Base-by-base conservation (phyloP, 192 early-diverging fungal species). In the Coemansia sp. region DNA sequence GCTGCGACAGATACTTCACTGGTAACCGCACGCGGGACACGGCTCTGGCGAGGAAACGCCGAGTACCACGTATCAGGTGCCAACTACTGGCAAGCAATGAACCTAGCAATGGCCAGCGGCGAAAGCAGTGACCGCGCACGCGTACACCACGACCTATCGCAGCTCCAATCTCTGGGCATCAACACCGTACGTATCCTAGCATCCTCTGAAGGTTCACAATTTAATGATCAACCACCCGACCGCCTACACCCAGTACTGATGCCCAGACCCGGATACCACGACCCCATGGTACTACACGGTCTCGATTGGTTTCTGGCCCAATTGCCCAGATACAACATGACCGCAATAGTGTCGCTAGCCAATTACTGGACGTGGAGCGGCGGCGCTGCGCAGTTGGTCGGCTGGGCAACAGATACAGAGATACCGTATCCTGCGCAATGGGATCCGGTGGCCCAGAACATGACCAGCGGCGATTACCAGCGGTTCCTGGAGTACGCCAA, bases 281-380 rank as follows among this genome's bases (percentile, higher is more conserved):
- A 89, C 73, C 73, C 86, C 36, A 56, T 42, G 2, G 78, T 89
- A 28, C 79, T 90, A 33, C 63, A 69, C 30, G 89, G 89, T 6
- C 84, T 90, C 36, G 89, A 90, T 73, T 90, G 77, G 76, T 60
- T 87, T 5, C 50, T 90, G 34, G 86, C 85, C 25, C 80, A 83
- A 60, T 74, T 90, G 49, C 73, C 65, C 4, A 76, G 63, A 11
- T 71, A 63, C 56, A 76, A 83, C 20, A 86, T 90, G 82, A 89
- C 80, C 3, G 89, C 86, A 3, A 68, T 80, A 8, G 75, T 88
- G 55, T 75, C 83, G 7, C 59, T 89, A 25, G 69, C 63, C 33
- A 90, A 90, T 64, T 90, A 83, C 72, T 90, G 89, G 89, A 87
- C 89, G 12, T 90, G 89, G 89, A 86, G 85, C 69, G 89, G 89